Conservation (phyloP, 2,329 filamentous ascomycete species). For the Nemania sp. region DNA sequence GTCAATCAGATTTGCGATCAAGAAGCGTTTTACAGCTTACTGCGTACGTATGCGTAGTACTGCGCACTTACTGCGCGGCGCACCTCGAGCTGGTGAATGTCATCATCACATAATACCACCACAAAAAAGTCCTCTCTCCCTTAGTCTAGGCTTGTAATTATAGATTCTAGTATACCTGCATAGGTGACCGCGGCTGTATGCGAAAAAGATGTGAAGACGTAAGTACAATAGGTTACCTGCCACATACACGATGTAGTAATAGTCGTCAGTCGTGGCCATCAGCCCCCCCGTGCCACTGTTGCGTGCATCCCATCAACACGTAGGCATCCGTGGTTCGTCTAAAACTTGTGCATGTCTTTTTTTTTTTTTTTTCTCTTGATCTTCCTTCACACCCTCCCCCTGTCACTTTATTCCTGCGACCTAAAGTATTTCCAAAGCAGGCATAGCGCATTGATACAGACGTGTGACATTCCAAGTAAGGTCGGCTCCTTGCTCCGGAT, state of each 20-base stretch:
- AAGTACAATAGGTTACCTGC: slow-evolving; percentile 7
- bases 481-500: slow-evolving; percentile 20
- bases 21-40: slow-evolving; percentile 31
- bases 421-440: slow-evolving; percentile 33
- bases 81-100: slow-evolving; percentile 32
- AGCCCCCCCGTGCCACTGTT: slow-evolving; percentile 37
- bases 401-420: slow-evolving; percentile 34
- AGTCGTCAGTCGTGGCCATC: slow-evolving; percentile 35
- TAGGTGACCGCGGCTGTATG: slow-evolving; percentile 15
- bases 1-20: slow-evolving; percentile 11
- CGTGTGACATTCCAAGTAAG: background rate
- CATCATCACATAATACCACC: slow-evolving; percentile 35
- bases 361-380: slow-evolving; percentile 8
- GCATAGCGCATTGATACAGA: slow-evolving; percentile 27
- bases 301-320: slow-evolving; percentile 40
- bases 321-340: slow-evolving; percentile 40
- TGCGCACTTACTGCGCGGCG: slow-evolving; percentile 15
- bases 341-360: slow-evolving; percentile 24
- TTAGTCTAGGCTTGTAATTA: slow-evolving; percentile 22
- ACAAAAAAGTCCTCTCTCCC: background rate
- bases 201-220: slow-evolving; percentile 20
- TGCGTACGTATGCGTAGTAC: slow-evolving; percentile 14
- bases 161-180: slow-evolving; percentile 31
- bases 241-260: slow-evolving; percentile 32
- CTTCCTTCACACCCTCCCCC: slow-evolving; percentile 14